phyloP scores from a whole-genome alignment of 2,329 filamentous ascomycete species.

The Colletotrichum melonis region DNA sequence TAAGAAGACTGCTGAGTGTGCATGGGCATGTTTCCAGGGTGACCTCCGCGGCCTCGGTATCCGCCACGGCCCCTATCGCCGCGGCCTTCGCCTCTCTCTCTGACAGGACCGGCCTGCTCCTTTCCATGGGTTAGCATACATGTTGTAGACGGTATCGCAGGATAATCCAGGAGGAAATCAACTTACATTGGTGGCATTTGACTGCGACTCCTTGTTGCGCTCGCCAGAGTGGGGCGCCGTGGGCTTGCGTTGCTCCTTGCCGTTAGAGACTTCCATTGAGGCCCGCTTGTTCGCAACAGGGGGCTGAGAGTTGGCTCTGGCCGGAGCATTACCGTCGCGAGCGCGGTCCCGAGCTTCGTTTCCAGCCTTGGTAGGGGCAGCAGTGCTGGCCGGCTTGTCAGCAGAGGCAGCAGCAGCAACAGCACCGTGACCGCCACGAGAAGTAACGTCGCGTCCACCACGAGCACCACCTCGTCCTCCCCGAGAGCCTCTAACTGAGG shows the following conservation, averaged over 20 bases:
- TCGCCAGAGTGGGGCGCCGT: slow-evolving; percentile 40
- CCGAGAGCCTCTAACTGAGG: slow-evolving; percentile 62
- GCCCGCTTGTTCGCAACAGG: slow-evolving; percentile 55
- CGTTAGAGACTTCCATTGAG: slow-evolving; percentile 52
- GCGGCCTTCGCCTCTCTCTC: slow-evolving; percentile 49
- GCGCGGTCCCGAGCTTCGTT: slow-evolving; percentile 47
- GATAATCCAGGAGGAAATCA: neutral
- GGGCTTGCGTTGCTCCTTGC: slow-evolving; percentile 60
- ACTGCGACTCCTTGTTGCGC: slow-evolving; percentile 48
- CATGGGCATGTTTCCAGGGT: slow-evolving; percentile 46
- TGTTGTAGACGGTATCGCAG: slow-evolving; percentile 34
- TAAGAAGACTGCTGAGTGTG: slow-evolving; percentile 49
- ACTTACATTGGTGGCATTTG: slow-evolving; percentile 21
- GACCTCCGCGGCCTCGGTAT: slow-evolving; percentile 58
- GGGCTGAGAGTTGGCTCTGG: slow-evolving; percentile 49
- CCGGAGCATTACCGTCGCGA: slow-evolving; percentile 50
- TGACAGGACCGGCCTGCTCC: slow-evolving; percentile 40
- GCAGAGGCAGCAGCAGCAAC: slow-evolving; percentile 41
- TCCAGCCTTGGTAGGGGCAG: slow-evolving; percentile 43
- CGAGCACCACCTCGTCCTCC: slow-evolving; percentile 60
- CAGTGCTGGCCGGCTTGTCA: slow-evolving; percentile 51
- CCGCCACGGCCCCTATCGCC: slow-evolving; percentile 55
- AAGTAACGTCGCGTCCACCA: slow-evolving; percentile 50
- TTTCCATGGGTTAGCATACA: slow-evolving; percentile 29
- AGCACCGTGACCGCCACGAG: slow-evolving; percentile 42